phyloP scores from a whole-genome alignment of 78 protist species.

The Chrysochromulina tobinii region DNA sequence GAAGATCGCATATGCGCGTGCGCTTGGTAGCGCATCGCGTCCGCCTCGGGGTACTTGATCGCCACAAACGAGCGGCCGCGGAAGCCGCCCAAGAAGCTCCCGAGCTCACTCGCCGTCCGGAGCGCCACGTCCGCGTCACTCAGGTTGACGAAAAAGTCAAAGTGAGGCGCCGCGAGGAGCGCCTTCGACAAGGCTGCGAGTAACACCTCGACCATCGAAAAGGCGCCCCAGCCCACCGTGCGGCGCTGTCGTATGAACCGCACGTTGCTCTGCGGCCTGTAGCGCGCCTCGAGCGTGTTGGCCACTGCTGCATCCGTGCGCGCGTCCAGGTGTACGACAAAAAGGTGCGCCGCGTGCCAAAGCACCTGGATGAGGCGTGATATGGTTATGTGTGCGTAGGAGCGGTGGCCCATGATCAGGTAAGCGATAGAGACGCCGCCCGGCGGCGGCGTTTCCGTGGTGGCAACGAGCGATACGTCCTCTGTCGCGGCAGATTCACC shows the following conservation, averaged over 20 bases:
- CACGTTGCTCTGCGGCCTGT: not conserved
- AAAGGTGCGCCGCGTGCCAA: not conserved
- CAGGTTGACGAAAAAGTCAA: slow-evolving; percentile 24
- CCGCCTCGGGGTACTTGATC: not conserved
- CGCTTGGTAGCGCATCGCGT: not conserved
- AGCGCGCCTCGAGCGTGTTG: not conserved
- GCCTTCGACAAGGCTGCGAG: not conserved
- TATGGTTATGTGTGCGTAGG: not conserved
- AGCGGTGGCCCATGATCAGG: not conserved
- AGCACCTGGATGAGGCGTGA: not conserved
- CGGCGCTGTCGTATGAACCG: not conserved
- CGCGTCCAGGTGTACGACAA: not conserved
- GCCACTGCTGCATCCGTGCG: too few species aligned
- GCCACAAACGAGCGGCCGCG: not conserved
- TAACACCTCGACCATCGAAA: not conserved
- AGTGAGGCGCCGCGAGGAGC: not conserved
- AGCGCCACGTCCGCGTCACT: slow-evolving; percentile 11
- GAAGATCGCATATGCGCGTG: not conserved
- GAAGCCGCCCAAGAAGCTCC: not conserved
- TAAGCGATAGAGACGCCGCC: not conserved
- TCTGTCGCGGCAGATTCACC: too few species aligned
- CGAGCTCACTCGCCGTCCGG: not conserved
- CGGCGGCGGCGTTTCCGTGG: too few species aligned
- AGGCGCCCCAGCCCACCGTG: slow-evolving; percentile 13
- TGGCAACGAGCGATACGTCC: too few species aligned